Percentiles rank a stretch among this genome's conserved stretches.
phyloP scores from a whole-genome alignment of 805 yeast species.

The Suhomyces xylopsoci region DNA sequence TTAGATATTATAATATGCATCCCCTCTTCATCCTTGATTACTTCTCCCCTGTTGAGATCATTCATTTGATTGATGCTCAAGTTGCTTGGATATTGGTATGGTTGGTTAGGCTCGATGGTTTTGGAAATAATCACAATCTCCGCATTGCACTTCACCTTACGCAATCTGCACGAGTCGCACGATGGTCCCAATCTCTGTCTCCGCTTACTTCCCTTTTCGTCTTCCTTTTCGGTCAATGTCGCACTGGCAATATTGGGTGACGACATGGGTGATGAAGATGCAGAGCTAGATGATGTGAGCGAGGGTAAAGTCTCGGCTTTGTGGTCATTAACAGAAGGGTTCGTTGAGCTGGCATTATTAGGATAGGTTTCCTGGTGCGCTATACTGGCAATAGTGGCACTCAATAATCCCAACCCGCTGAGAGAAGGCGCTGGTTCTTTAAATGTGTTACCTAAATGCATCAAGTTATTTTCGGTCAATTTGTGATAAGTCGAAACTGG shows the following conservation, averaged over 20 bases:
- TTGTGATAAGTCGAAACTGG: constrained; percentile 6
- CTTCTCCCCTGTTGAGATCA: constrained; percentile 12
- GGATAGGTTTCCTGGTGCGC: background rate
- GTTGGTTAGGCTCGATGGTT: constrained; percentile 5
- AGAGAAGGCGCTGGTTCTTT: constrained; percentile 3
- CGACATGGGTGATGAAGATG: constrained; percentile 17
- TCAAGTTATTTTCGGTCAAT: constrained; percentile 18
- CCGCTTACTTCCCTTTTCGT: constrained; percentile 21
- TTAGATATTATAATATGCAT: constrained; percentile 19
- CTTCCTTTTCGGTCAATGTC: background rate
- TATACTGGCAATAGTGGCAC: constrained; percentile 7
- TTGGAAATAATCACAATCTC: constrained; percentile 44
- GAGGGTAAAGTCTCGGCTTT: constrained; percentile 2
- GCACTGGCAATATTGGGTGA: constrained; percentile 13
- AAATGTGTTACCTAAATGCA: constrained; percentile 9
- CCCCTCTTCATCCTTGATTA: constrained; percentile 13
- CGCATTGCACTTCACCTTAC: constrained; percentile 75
- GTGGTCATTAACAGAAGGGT: background rate
- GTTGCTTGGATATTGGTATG: background rate
- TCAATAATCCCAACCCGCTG: constrained; percentile 8
- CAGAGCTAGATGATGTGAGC: constrained; percentile 12
- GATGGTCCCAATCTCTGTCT: constrained; percentile 74
- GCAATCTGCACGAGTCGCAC: constrained; percentile 65
- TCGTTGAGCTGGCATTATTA: background rate
- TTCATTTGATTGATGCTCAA: constrained; percentile 10